Evolutionary conservation across 805 yeast species (phyloP), one percentile per base, ranked within the genome.

Genomic region (Spathaspora passalidarum): DNA sequence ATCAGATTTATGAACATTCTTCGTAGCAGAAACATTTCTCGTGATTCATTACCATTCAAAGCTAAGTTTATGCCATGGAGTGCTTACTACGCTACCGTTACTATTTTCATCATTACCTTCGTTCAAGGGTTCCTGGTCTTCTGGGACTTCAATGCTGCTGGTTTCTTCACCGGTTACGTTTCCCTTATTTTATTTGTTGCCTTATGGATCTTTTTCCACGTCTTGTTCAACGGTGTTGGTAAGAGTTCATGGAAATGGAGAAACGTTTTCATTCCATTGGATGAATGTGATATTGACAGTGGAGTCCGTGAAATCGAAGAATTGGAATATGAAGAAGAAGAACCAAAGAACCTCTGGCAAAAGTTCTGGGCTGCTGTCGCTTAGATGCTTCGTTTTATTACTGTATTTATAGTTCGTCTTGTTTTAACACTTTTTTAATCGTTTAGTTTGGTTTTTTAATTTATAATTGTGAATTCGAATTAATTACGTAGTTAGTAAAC

Each of bases 71-170:
- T 82, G 82, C 92, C 95, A 2, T 77, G 61, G 50, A 64, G 70
- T 49, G 86, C 91, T 1, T 82, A 80, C 65, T 84, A 85, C 55
- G 78, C 88, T 2, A 65, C 79, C 3, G 64, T 73, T 44, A 71
- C 78, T 52, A 72, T 84, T 52, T 61, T 73, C 13, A 52, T 84
- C 23, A 77, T 88, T 57, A 77, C 78, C 22, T 72, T 86, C 50
- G 72, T 88, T 49, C 91, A 88, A 64, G 96, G 96, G 32, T 88
- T 76, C 61, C 62, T 75, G 1, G 78, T 79, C 1, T 87, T 88
- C 66, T 79, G 80, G 46, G 63, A 63, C 9, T 67, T 84, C 56
- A 68, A 66, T 48, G 85, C 78, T 3, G 61, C 79, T 9, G 65
- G 68, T 32, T 87, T 88, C 69, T 79, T 86, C 61, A 80, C 88